phyloP scores from a whole-genome alignment of 139 green algal genomes.

The Chlorella sp. region DNA sequence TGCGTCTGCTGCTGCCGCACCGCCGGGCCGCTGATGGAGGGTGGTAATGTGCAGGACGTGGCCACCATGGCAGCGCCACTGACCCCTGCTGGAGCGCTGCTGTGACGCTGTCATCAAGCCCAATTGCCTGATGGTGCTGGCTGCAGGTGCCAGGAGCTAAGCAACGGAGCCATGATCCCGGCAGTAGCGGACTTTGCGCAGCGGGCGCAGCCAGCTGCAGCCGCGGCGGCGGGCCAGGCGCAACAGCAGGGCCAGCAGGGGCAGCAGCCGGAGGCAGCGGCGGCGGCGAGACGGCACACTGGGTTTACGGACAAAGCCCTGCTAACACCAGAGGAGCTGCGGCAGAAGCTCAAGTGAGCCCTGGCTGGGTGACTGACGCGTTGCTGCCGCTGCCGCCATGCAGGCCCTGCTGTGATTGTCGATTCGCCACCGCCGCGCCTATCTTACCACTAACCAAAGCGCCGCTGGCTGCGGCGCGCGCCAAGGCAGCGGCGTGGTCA shows the following conservation, averaged over 20 bases:
- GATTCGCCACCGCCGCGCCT: background rate
- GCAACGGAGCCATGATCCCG: constrained; percentile 86
- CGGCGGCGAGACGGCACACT: constrained; percentile 31
- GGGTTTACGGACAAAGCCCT: constrained; percentile 45
- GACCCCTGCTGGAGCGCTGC: too few species aligned
- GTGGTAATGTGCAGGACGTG: too few species aligned
- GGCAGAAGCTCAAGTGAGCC: constrained; percentile 60
- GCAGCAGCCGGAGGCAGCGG: background rate
- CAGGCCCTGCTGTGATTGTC: background rate
- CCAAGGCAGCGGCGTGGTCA: too few species aligned
- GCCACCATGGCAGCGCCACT: too few species aligned
- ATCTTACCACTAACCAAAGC: too few species aligned
- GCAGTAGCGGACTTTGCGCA: constrained; percentile 74
- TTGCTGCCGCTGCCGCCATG: background rate
- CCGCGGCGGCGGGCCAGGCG: background rate
- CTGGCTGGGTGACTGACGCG: background rate
- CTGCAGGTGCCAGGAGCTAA: constrained; percentile 83
- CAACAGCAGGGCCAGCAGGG: constrained; percentile 30
- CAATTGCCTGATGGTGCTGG: too few species aligned
- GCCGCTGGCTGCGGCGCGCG: too few species aligned
- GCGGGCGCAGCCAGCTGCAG: constrained; percentile 6
- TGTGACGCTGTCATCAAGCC: too few species aligned
- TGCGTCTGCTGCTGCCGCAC: too few species aligned
- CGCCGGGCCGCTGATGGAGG: too few species aligned
- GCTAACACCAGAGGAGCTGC: constrained; percentile 79